Evolutionary conservation across 257 asterid species (phyloP).

Genomic region (Nicotiana benthamiana): DNA sequence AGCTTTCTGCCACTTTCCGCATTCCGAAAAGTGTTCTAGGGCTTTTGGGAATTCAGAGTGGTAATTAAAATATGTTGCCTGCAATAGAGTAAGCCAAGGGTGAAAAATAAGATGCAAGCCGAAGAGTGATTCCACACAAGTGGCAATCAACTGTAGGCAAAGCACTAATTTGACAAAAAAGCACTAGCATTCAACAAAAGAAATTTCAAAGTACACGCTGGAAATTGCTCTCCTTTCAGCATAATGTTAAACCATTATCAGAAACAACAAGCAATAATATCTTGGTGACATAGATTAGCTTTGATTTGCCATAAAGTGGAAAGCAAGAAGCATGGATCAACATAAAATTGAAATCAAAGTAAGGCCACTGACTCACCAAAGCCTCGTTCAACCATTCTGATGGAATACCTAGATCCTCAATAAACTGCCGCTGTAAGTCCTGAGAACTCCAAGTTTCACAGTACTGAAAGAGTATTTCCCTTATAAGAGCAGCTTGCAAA

Average conservation of each 20-base stretch:
- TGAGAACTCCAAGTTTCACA: slow-evolving; percentile 84
- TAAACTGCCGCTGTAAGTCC: slow-evolving; percentile 65
- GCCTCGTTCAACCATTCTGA: slow-evolving; percentile 93
- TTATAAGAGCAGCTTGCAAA: slow-evolving; percentile 57
- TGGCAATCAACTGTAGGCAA: slow-evolving; percentile 6
- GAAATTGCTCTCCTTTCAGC: not conserved
- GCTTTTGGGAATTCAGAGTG: slow-evolving; percentile 67
- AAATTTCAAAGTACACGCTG: not conserved
- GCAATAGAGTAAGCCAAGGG: slow-evolving; percentile 23
- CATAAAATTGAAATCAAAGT: not conserved
- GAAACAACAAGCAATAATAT: slow-evolving; percentile 6
- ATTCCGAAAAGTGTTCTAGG: slow-evolving; percentile 71
- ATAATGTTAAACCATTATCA: not conserved
- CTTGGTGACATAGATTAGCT: slow-evolving; percentile 4
- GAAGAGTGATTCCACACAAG: not conserved
- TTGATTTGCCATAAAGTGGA: slow-evolving; percentile 1
- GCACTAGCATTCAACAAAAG: not conserved
- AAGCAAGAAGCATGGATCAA: not conserved
- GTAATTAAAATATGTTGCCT: slow-evolving; percentile 82
- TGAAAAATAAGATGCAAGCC: slow-evolving; percentile 19
- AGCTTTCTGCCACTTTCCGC: slow-evolving; percentile 88
- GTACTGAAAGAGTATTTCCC: slow-evolving; percentile 88
- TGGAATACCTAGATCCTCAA: slow-evolving; percentile 83
- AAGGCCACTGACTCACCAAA: slow-evolving; percentile 55
- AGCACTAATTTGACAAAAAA: not conserved